phyloP scores from a whole-genome alignment of 1,139 yeast genomes.

The Candida mesenterica region DNA sequence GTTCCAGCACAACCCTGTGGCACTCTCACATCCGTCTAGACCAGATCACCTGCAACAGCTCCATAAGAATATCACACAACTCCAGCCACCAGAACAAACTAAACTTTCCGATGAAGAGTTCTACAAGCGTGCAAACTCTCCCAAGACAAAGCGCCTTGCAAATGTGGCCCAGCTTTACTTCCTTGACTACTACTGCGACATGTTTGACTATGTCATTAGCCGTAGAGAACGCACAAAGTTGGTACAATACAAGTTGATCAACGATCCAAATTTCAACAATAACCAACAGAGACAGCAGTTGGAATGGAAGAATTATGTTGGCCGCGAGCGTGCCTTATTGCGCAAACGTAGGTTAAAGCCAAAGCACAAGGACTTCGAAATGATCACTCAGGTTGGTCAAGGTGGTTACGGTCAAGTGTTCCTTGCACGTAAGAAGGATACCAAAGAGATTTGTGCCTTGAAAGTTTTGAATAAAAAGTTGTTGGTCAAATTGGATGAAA shows the following conservation, averaged over 20 bases:
- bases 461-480: slow-evolving; percentile 87
- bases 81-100: slow-evolving; percentile 25
- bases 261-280: slow-evolving; percentile 37
- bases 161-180: slow-evolving; percentile 84
- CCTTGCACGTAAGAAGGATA: slow-evolving; percentile 89
- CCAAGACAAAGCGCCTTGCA: slow-evolving; percentile 82
- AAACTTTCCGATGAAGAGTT: slow-evolving; percentile 44
- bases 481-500: slow-evolving; percentile 86
- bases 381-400: slow-evolving; percentile 97
- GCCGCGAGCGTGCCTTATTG: slow-evolving; percentile 80
- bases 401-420: slow-evolving; percentile 99
- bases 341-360: slow-evolving; percentile 91
- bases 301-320: slow-evolving; percentile 80
- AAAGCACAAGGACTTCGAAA: slow-evolving; percentile 90
- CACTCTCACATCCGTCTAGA: neutral
- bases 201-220: slow-evolving; percentile 87
- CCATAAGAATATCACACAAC: slow-evolving; percentile 36
- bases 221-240: slow-evolving; percentile 76
- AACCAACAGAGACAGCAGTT: slow-evolving; percentile 51
- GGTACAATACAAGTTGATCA: slow-evolving; percentile 57
- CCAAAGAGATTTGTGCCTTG: slow-evolving; percentile 92
- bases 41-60: slow-evolving; percentile 13
- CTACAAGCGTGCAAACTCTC: slow-evolving; percentile 59
- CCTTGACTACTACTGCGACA: slow-evolving; percentile 92
- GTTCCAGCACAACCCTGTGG: neutral